Conservation (phyloP, 2,329 filamentous ascomycete species). For the Arachnomyces sp. region DNA sequence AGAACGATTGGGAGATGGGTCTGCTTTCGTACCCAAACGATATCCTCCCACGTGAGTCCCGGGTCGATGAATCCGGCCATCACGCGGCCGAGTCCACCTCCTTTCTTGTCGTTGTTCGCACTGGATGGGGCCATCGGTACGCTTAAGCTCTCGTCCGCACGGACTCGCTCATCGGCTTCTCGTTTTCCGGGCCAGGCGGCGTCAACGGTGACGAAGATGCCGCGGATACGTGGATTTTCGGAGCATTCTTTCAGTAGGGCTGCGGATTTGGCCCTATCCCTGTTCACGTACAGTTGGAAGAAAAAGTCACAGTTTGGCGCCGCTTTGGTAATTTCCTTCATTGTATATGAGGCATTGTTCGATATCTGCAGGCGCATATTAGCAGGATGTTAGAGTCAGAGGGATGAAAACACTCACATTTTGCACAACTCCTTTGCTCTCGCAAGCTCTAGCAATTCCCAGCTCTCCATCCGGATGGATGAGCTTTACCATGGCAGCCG, state of each 20-base stretch:
- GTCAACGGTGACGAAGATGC: constrained; percentile 49
- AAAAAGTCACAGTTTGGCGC: constrained; percentile 40
- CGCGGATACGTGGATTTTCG: constrained; percentile 35
- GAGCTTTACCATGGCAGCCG: constrained; percentile 57
- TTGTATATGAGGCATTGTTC: constrained; percentile 54
- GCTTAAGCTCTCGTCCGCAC: constrained; percentile 36
- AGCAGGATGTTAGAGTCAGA: not conserved
- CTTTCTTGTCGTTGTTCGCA: constrained; percentile 45
- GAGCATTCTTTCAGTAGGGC: constrained; percentile 38
- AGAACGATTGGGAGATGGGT: constrained; percentile 47
- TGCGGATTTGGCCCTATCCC: constrained; percentile 42
- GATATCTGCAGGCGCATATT: constrained; percentile 36
- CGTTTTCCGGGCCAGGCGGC: constrained; percentile 49
- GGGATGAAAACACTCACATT: constrained; percentile 30
- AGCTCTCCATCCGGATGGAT: constrained; percentile 60
- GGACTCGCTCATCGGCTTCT: constrained; percentile 50
- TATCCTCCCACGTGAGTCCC: constrained; percentile 46
- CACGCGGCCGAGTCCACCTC: constrained; percentile 45
- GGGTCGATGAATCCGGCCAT: constrained; percentile 49
- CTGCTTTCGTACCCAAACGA: constrained; percentile 46
- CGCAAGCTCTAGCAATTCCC: constrained; percentile 48
- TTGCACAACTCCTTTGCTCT: constrained; percentile 48
- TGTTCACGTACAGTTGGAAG: constrained; percentile 52
- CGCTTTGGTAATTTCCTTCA: constrained; percentile 46
- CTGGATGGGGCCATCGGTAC: constrained; percentile 39